A percentile compares a stretch with the other conserved stretches of the same genome.
phyloP scores from a whole-genome alignment of 2,329 filamentous ascomycete species.

The Alternaria infectoria region DNA sequence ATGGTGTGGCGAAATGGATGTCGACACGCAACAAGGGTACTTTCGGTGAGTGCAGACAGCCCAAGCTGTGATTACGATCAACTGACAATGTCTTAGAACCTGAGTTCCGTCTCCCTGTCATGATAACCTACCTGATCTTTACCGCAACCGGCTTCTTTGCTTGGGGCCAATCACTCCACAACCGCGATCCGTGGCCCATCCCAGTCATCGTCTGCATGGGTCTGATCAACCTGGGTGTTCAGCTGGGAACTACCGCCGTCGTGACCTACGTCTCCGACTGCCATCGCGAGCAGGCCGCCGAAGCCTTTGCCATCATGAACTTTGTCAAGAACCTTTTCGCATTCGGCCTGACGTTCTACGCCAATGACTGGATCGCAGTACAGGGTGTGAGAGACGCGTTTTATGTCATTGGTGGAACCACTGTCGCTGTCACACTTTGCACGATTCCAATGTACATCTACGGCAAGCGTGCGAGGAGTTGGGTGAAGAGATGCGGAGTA shows the following conservation, averaged over 20 bases:
- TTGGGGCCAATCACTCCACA: constrained; percentile 27
- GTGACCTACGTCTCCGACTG: constrained; percentile 33
- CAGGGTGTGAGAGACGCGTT: constrained; percentile 29
- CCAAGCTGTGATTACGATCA: not conserved
- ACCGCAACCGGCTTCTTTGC: constrained; percentile 33
- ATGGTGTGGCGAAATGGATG: constrained; percentile 31
- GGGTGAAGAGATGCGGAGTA: constrained; percentile 41
- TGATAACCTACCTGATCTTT: constrained; percentile 28
- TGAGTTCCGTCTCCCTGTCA: constrained; percentile 33
- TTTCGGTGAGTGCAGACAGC: constrained; percentile 22
- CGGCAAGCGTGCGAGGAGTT: constrained; percentile 32
- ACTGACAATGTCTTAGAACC: constrained; percentile 18
- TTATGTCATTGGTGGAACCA: constrained; percentile 30
- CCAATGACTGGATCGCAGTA: constrained; percentile 27
- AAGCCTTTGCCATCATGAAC: constrained; percentile 37
- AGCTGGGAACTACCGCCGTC: constrained; percentile 28
- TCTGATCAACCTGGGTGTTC: constrained; percentile 33
- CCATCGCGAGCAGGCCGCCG: constrained; percentile 30
- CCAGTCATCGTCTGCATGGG: constrained; percentile 36
- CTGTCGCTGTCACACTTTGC: constrained; percentile 25
- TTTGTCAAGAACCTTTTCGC: constrained; percentile 37
- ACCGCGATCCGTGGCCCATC: constrained; percentile 29
- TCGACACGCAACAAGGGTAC: constrained; percentile 29
- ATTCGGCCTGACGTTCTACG: constrained; percentile 32
- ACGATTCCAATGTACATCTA: constrained; percentile 37